Evolutionary conservation across 1,284 basidiomycete species (phyloP).

Genomic region (Neolentinus lepideus): DNA sequence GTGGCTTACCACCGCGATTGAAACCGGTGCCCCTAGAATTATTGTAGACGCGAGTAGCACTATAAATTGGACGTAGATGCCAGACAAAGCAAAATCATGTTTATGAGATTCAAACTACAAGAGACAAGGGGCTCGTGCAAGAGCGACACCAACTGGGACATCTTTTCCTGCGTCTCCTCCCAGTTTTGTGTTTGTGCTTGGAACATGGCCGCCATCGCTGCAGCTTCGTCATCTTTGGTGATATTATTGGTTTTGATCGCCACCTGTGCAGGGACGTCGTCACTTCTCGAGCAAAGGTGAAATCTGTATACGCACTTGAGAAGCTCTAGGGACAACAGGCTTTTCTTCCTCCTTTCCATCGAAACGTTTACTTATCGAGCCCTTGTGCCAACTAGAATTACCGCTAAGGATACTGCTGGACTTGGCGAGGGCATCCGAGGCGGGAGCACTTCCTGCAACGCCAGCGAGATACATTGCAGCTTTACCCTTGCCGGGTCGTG

Average conservation of each 20-base stretch:
- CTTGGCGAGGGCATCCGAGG: slow-evolving; percentile 4
- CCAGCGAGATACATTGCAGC: slow-evolving; percentile 80
- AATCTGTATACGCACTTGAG: slow-evolving; percentile 19
- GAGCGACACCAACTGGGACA: slow-evolving; percentile 86
- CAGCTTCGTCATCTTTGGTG: slow-evolving; percentile 69
- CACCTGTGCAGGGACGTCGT: slow-evolving; percentile 12
- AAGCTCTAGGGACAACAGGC: slow-evolving; percentile 19
- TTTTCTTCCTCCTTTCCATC: slow-evolving; percentile 72
- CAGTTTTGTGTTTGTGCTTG: slow-evolving; percentile 86
- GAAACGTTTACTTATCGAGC: slow-evolving; percentile 84
- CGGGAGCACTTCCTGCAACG: slow-evolving; percentile 29
- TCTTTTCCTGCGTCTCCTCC: slow-evolving; percentile 96
- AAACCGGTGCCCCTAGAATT: slow-evolving; percentile 51
- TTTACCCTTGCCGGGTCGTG: slow-evolving; percentile 86
- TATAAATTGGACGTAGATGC: slow-evolving; percentile 26
- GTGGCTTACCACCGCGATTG: slow-evolving; percentile 56
- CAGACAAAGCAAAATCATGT: slow-evolving; percentile 35
- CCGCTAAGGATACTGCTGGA: slow-evolving; percentile 16
- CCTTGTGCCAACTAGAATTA: slow-evolving; percentile 45
- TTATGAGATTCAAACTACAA: slow-evolving; percentile 62
- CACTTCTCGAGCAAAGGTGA: slow-evolving; percentile 17
- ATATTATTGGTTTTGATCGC: slow-evolving; percentile 33
- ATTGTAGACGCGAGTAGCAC: slow-evolving; percentile 67
- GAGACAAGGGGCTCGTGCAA: slow-evolving; percentile 39
- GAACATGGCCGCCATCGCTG: slow-evolving; percentile 95